Conservation (phyloP, 2,329 filamentous ascomycete species). For the Aspergillus bombycis region DNA sequence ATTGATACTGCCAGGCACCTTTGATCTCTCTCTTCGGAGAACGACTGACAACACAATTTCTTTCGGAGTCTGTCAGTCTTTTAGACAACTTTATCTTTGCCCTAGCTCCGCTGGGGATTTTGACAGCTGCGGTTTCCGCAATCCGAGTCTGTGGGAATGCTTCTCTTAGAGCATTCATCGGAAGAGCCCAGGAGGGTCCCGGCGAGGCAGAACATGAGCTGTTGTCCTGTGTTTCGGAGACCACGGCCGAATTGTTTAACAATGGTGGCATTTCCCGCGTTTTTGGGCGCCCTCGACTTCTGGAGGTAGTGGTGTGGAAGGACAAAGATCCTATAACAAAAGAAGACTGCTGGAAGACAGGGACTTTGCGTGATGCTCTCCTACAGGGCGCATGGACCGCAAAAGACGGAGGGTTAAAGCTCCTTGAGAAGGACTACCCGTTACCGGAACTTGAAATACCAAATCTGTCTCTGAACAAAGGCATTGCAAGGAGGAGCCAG, state of each 20-base stretch:
- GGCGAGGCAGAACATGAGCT: slow-evolving; percentile 48
- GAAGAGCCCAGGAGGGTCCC: slow-evolving; percentile 48
- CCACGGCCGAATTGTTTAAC: slow-evolving; percentile 52
- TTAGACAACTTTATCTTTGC: slow-evolving; percentile 53
- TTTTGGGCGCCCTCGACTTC: slow-evolving; percentile 36
- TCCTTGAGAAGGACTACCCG: slow-evolving; percentile 16
- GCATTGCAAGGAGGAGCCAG: slow-evolving; percentile 31
- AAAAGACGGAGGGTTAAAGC: slow-evolving; percentile 6
- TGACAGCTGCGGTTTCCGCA: slow-evolving; percentile 49
- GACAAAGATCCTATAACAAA: slow-evolving; percentile 41
- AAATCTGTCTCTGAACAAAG: slow-evolving; percentile 41
- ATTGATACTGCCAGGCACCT: slow-evolving; percentile 29
- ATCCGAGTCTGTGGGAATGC: slow-evolving; percentile 51
- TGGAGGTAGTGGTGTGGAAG: slow-evolving; percentile 47
- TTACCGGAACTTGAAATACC: slow-evolving; percentile 36
- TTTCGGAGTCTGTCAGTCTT: slow-evolving; percentile 47
- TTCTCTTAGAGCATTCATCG: slow-evolving; percentile 50
- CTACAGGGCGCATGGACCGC: slow-evolving; percentile 26
- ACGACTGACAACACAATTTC: slow-evolving; percentile 52
- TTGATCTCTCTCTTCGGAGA: slow-evolving; percentile 51
- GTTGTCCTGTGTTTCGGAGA: slow-evolving; percentile 51
- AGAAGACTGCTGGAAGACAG: slow-evolving; percentile 22
- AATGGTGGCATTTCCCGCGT: slow-evolving; percentile 43
- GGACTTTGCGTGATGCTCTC: slow-evolving; percentile 33
- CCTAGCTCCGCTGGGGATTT: slow-evolving; percentile 50